phyloP scores from a whole-genome alignment of 202 grass and related monocot species.

The Setaria italica region DNA sequence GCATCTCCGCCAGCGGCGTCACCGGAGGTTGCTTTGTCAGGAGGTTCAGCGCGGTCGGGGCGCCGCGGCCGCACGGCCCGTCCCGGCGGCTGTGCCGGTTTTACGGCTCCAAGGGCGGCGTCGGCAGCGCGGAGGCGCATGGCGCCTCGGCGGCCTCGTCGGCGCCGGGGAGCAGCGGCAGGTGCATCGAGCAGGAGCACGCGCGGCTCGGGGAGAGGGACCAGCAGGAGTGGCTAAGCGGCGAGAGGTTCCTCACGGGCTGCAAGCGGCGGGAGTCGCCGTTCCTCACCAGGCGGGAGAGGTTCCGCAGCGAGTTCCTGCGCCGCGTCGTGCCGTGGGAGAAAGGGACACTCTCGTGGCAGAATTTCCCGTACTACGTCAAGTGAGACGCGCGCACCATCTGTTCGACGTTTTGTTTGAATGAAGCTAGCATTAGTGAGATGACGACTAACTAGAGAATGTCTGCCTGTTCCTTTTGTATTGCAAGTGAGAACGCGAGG shows the following conservation, averaged over 20 bases:
- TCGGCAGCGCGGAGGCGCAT: slow-evolving; percentile 63
- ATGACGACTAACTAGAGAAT: slow-evolving; percentile 18
- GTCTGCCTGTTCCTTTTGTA: slow-evolving; percentile 28
- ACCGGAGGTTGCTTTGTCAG: slow-evolving; percentile 42
- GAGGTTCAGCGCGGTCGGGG: slow-evolving; percentile 47
- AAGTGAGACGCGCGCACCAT: slow-evolving; percentile 56
- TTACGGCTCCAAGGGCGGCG: slow-evolving; percentile 85
- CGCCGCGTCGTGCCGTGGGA: slow-evolving; percentile 86
- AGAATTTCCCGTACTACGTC: slow-evolving; percentile 89
- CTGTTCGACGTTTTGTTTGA: slow-evolving; percentile 49
- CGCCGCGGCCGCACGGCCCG: slow-evolving; percentile 40
- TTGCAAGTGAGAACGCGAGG: slow-evolving; percentile 70
- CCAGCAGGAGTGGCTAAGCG: slow-evolving; percentile 87
- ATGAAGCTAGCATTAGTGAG: slow-evolving; percentile 21
- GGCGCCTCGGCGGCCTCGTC: slow-evolving; percentile 32
- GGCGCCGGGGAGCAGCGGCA: slow-evolving; percentile 47
- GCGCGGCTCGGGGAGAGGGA: slow-evolving; percentile 86
- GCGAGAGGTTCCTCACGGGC: slow-evolving; percentile 72
- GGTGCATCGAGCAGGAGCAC: slow-evolving; percentile 69
- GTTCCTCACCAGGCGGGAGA: slow-evolving; percentile 79
- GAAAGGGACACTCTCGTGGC: slow-evolving; percentile 77
- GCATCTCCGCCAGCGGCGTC: slow-evolving; percentile 47
- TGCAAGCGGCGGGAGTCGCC: slow-evolving; percentile 70
- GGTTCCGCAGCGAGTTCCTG: slow-evolving; percentile 87
- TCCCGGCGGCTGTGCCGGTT: slow-evolving; percentile 54